These are phyloP conservation scores for Globisporangium cylindrosporum DNA, from an alignment of 352 stramenopile species.

Conservation along the genomic window DNA sequence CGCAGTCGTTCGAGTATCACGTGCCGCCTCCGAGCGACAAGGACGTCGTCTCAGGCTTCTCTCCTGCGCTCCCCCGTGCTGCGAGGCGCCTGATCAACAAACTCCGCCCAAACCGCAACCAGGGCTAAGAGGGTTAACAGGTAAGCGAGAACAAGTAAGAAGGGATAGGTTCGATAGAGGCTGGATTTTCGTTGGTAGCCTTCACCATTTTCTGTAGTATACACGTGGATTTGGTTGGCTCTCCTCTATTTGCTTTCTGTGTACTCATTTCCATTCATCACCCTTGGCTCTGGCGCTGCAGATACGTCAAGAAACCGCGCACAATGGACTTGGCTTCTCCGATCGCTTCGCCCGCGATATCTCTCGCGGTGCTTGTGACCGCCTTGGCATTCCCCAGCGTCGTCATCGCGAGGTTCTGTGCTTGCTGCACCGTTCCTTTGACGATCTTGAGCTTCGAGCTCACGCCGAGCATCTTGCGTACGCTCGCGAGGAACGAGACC, in stretches of 20 bases:
- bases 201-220: constrained; percentile 7
- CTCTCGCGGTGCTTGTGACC: constrained; percentile 75
- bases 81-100: constrained; percentile 36
- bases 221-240: constrained; percentile 5
- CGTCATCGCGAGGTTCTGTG: constrained; percentile 80
- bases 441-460: constrained; percentile 85
- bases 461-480: constrained; percentile 71
- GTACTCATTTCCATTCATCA: neutral
- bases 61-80: constrained; percentile 51
- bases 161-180: constrained; percentile 5
- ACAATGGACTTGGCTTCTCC: constrained; percentile 85
- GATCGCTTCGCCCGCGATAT: constrained; percentile 83
- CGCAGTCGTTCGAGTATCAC: constrained; percentile 83
- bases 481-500: constrained; percentile 68
- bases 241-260: constrained; percentile 3
- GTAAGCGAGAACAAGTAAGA: neutral
- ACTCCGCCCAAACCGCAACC: constrained; percentile 14
- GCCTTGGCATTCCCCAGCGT: constrained; percentile 81
- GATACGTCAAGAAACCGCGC: constrained; percentile 67
- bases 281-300: constrained; percentile 45
- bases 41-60: constrained; percentile 56
- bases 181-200: constrained; percentile 6
- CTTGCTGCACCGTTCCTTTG: constrained; percentile 85
- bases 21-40: constrained; percentile 44
- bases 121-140: neutral